Evolutionary conservation across 768 basidiomycete species (phyloP).

Genomic region (Boletales sp.): DNA sequence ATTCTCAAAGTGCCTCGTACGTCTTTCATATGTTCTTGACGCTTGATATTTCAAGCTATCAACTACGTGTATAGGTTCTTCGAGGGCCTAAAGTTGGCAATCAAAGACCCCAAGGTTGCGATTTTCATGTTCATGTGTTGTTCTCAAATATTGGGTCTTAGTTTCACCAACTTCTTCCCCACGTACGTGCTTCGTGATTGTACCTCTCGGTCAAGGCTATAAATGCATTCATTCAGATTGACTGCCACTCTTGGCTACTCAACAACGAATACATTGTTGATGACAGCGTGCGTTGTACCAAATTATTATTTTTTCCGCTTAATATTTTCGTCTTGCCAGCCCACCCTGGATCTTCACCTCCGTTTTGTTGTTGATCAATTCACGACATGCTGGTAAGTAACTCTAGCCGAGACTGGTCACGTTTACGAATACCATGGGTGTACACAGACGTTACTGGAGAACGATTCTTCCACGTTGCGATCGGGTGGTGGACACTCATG

Average conservation of each 20-base stretch:
- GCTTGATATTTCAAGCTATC: background rate
- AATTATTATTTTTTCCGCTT: background rate
- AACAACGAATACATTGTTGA: slow-evolving; percentile 54
- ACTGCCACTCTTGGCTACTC: slow-evolving; percentile 59
- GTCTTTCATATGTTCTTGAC: slow-evolving; percentile 16
- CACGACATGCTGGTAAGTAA: slow-evolving; percentile 49
- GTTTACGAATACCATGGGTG: background rate
- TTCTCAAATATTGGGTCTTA: slow-evolving; percentile 52
- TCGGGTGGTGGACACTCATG: slow-evolving; percentile 59
- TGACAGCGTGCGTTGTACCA: slow-evolving; percentile 48
- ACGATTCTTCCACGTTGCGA: slow-evolving; percentile 57
- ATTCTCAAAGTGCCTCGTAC: slow-evolving; percentile 55
- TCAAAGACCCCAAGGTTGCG: slow-evolving; percentile 52
- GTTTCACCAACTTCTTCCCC: slow-evolving; percentile 61
- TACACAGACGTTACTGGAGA: slow-evolving; percentile 53
- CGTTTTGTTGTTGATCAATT: slow-evolving; percentile 48
- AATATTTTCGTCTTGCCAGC: slow-evolving; percentile 26
- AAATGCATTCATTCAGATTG: slow-evolving; percentile 33
- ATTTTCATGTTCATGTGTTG: slow-evolving; percentile 53
- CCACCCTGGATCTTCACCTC: slow-evolving; percentile 60
- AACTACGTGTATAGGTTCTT: slow-evolving; percentile 11
- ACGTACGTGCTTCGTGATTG: slow-evolving; percentile 31
- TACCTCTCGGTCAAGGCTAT: background rate
- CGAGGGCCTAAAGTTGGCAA: slow-evolving; percentile 42
- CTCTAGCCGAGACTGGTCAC: background rate